phyloP scores from a whole-genome alignment of 805 yeast species.

The Kuraishia molischiana region DNA sequence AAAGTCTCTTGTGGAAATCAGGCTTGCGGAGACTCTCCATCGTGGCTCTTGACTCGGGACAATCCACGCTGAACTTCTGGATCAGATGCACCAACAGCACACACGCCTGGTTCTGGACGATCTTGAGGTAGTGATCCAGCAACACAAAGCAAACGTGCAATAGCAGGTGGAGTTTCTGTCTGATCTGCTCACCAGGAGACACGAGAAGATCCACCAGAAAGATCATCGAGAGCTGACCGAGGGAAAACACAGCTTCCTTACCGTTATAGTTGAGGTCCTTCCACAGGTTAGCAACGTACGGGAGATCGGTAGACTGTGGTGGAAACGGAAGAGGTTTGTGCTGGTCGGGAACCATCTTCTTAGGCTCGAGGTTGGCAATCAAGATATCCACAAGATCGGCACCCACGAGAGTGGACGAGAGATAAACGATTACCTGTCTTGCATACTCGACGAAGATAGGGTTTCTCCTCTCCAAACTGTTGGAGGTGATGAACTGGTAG shows the following conservation, averaged over 20 bases:
- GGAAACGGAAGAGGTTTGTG: conserved; percentile 23
- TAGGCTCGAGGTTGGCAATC: conserved; percentile 68
- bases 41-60: conserved; percentile 44
- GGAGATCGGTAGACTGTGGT: conserved; percentile 32
- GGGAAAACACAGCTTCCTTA: conserved; percentile 65
- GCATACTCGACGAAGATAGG: conserved; percentile 69
- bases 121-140: conserved; percentile 76
- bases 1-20: conserved; percentile 40
- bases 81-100: conserved; percentile 65
- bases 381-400: conserved; percentile 52
- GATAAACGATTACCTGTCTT: conserved; percentile 71
- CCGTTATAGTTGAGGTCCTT: conserved; percentile 36
- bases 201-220: conserved; percentile 75
- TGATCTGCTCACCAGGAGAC: conserved; percentile 52
- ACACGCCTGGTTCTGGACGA: conserved; percentile 80
- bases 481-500: conserved; percentile 56
- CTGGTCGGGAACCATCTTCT: conserved; percentile 53
- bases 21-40: conserved; percentile 47
- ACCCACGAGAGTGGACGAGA: conserved; percentile 46
- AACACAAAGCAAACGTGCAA: conserved; percentile 74
- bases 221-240: conserved; percentile 80
- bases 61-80: conserved; percentile 48
- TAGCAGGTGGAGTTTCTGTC: conserved; percentile 41
- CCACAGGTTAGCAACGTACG: conserved; percentile 71
- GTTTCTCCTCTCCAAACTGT: conserved; percentile 61